These are phyloP conservation scores for Arthrobotrys sphaeroides DNA, from an alignment of 2,329 filamentous ascomycete genomes.

Conservation along the genomic window DNA sequence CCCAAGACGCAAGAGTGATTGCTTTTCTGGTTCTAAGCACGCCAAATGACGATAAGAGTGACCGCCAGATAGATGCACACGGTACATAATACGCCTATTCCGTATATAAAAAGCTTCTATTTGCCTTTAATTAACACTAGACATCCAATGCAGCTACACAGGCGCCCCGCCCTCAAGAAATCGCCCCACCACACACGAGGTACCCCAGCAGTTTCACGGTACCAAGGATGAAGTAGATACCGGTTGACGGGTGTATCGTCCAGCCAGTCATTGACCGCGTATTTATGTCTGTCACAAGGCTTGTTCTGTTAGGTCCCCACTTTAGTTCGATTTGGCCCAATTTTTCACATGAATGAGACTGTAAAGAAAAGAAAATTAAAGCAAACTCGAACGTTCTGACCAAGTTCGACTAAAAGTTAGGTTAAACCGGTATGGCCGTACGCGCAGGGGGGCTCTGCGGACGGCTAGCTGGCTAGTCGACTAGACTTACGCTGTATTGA, in stretches of 20 bases:
- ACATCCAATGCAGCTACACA: not conserved
- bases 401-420: not conserved
- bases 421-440: not conserved
- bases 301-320: constrained; percentile 16
- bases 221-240: constrained; percentile 10
- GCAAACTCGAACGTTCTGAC: not conserved
- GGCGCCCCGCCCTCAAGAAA: constrained; percentile 6
- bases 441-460: not conserved
- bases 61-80: not conserved
- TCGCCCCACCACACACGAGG: constrained; percentile 27
- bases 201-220: constrained; percentile 6
- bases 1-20: not conserved
- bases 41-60: not conserved
- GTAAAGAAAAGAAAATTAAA: no score
- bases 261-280: not conserved
- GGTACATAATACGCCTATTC: not conserved
- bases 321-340: not conserved
- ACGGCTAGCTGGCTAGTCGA: not conserved
- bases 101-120: not conserved
- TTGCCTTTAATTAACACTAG: not conserved
- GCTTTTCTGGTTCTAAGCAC: not conserved
- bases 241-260: constrained; percentile 1
- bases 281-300: constrained; percentile 12
- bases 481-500: constrained; percentile 13
- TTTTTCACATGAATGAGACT: not conserved